phyloP scores from a whole-genome alignment of 2,329 filamentous ascomycete species.

The Coniochaeta sp. region DNA sequence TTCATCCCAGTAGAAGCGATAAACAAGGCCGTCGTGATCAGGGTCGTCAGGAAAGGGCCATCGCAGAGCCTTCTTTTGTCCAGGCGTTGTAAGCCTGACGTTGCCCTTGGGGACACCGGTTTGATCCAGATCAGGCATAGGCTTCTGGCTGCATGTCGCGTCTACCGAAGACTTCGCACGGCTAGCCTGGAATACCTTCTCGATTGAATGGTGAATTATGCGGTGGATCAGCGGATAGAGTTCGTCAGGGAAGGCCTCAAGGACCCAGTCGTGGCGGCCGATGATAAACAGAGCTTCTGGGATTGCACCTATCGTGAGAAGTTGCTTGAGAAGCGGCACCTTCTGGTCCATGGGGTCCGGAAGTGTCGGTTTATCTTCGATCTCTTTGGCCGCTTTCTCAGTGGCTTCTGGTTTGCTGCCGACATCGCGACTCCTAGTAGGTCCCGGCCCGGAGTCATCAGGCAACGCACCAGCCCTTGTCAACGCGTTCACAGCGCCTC shows the following conservation, averaged over 20 bases:
- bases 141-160: constrained; percentile 28
- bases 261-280: constrained; percentile 86
- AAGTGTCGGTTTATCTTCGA: constrained; percentile 39
- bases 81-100: constrained; percentile 51
- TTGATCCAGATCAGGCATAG: constrained; percentile 50
- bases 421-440: constrained; percentile 36
- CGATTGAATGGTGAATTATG: constrained; percentile 73
- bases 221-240: constrained; percentile 76
- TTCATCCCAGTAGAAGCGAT: constrained; percentile 95
- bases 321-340: constrained; percentile 70
- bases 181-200: constrained; percentile 56
- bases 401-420: constrained; percentile 42
- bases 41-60: constrained; percentile 79
- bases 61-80: constrained; percentile 60
- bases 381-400: constrained; percentile 40
- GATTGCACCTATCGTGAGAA: constrained; percentile 84
- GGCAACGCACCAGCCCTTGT: constrained; percentile 79
- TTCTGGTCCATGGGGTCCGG: constrained; percentile 85
- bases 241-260: constrained; percentile 69
- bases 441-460: constrained; percentile 51
- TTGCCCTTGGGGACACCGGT: constrained; percentile 60
- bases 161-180: constrained; percentile 19
- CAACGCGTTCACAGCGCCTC: constrained; percentile 72
- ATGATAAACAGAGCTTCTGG: constrained; percentile 85
- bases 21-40: constrained; percentile 71